These are phyloP conservation scores for Sonneratia caseolaris DNA, from an alignment of 345 rosid species.

Conservation along the genomic window DNA sequence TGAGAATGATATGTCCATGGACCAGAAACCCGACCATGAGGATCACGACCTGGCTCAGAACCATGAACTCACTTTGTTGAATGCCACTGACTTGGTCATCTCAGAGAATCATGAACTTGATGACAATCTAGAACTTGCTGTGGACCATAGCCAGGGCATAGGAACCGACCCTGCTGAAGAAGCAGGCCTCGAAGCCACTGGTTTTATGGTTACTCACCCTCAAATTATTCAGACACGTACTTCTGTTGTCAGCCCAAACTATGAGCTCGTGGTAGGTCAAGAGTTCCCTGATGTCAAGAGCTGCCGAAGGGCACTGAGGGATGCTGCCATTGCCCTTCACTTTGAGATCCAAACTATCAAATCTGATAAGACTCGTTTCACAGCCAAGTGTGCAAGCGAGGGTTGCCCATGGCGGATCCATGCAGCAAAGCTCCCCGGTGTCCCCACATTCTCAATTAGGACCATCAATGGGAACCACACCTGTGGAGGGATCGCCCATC, in stretches of 20 bases:
- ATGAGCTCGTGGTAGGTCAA: slow-evolving; percentile 78
- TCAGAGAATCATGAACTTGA: slow-evolving; percentile 66
- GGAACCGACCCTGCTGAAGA: slow-evolving; percentile 32
- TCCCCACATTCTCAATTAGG: slow-evolving; percentile 90
- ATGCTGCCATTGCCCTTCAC: slow-evolving; percentile 92
- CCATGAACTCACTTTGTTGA: slow-evolving; percentile 40
- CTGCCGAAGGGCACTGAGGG: slow-evolving; percentile 90
- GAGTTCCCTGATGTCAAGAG: slow-evolving; percentile 97
- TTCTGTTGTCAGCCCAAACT: slow-evolving; percentile 29
- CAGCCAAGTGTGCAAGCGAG: slow-evolving; percentile 95
- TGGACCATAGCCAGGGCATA: slow-evolving; percentile 57
- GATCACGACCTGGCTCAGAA: slow-evolving; percentile 30
- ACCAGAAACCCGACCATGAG: not conserved
- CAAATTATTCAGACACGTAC: slow-evolving; percentile 69
- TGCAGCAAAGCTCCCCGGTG: slow-evolving; percentile 96
- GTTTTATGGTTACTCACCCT: slow-evolving; percentile 28
- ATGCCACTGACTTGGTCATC: slow-evolving; percentile 49
- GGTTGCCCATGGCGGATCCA: slow-evolving; percentile 99
- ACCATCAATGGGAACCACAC: slow-evolving; percentile 77
- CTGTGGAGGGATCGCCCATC: slow-evolving; percentile 92
- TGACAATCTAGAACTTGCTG: slow-evolving; percentile 43
- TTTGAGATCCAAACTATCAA: slow-evolving; percentile 96
- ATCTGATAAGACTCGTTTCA: slow-evolving; percentile 97
- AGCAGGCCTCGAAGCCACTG: slow-evolving; percentile 25
- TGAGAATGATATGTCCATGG: not conserved